Evolutionary conservation across 2,329 filamentous ascomycete species (phyloP).

Genomic region (Eutypella sp.): DNA sequence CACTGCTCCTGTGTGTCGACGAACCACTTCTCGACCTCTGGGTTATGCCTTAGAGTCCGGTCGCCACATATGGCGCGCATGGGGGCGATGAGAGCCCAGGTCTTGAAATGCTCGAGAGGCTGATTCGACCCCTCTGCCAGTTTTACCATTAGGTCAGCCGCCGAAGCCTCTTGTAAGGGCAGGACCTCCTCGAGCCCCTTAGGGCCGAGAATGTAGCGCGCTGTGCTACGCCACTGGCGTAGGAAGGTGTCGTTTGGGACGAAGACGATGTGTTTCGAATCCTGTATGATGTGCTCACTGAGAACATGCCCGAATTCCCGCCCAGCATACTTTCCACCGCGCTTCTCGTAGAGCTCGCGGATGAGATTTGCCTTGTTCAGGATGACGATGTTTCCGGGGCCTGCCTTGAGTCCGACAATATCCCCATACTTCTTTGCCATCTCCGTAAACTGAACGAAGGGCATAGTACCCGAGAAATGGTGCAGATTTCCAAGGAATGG

Average conservation of each 20-base stretch:
- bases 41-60: constrained; percentile 2
- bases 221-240: constrained; percentile 2
- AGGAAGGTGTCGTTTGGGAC: constrained; percentile 3
- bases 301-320: constrained; percentile 4
- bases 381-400: constrained; percentile 7
- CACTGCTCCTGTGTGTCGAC: constrained; percentile 7
- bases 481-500: constrained; percentile 6
- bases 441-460: constrained; percentile 4
- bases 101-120: constrained; percentile 3
- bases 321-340: constrained; percentile 7
- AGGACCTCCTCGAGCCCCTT: neutral
- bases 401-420: constrained; percentile 9
- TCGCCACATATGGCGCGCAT: constrained; percentile 6
- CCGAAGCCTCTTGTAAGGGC: constrained; percentile 3
- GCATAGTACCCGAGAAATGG: constrained; percentile 3
- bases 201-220: constrained; percentile 2
- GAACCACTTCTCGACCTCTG: constrained; percentile 1
- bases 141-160: constrained; percentile 2
- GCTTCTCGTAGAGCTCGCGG: constrained; percentile 7
- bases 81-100: constrained; percentile 3
- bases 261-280: constrained; percentile 3
- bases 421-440: constrained; percentile 5
- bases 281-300: constrained; percentile 5
- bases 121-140: constrained; percentile 1
- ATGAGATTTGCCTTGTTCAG: constrained; percentile 5